A percentile compares a stretch with the other conserved stretches of the same genome.
These are phyloP conservation scores for Endocladia muricata DNA, from an alignment of 31 red algal species.

Conservation along the genomic window DNA sequence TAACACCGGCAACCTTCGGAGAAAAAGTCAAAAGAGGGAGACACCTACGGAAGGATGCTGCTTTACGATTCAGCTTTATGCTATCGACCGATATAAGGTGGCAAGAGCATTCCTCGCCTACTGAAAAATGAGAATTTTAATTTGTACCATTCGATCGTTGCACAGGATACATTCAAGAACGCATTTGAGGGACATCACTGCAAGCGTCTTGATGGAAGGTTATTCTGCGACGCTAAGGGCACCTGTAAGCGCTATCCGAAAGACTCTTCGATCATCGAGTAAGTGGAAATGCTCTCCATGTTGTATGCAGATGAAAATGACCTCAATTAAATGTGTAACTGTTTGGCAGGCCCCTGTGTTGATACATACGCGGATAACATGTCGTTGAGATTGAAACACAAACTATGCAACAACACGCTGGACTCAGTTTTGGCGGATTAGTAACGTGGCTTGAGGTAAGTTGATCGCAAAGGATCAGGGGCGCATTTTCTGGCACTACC, in stretches of 20 bases:
- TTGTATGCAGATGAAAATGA: neutral
- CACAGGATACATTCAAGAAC: too few relatives aligned
- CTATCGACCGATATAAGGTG: too few relatives aligned
- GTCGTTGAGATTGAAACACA: neutral
- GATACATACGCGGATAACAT: neutral
- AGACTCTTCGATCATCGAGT: neutral
- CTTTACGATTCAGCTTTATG: too few relatives aligned
- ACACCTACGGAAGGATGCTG: too few relatives aligned
- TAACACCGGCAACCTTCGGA: too few relatives aligned
- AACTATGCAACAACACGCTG: neutral
- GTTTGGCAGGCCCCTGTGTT: neutral
- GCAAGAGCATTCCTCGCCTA: too few relatives aligned
- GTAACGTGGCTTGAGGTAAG: neutral
- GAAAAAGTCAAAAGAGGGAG: too few relatives aligned
- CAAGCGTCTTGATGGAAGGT: too few relatives aligned
- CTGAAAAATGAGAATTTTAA: too few relatives aligned
- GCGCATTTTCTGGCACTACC: neutral
- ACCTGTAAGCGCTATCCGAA: neutral
- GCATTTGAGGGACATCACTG: too few relatives aligned
- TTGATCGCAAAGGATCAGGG: too few relatives aligned
- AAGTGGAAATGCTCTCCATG: neutral
- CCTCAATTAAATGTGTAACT: neutral
- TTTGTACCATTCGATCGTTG: too few relatives aligned
- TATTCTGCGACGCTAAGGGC: neutral
- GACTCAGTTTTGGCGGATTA: neutral